Base-by-base conservation (phyloP, 1,284 basidiomycete genomes). In the Ganoderma multipileum region DNA sequence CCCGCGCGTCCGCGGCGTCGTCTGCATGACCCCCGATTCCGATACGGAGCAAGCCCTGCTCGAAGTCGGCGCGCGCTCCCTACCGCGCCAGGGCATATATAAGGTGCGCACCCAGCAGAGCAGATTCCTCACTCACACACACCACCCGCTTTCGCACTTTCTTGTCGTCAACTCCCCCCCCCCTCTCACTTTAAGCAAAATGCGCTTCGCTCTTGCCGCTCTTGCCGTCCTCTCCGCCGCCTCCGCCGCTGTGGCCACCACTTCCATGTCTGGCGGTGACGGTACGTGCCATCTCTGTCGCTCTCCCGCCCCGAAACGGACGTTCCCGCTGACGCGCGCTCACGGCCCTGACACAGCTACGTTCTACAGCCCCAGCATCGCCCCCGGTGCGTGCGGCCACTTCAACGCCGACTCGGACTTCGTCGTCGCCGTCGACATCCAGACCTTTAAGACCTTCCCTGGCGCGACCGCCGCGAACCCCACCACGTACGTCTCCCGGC, bases 361-460 rank as follows among this genome's bases (percentile, higher is more conserved):
- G 26, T 73, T 71, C 68, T 73, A 73, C 66, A 42, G 58, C 18
- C 50, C 73, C n/a, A 71, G 73, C n/a, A n/a, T n/a, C n/a, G n/a
- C n/a, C 41, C 61, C 71, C 47, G 73, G 73, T 33, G 62, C 73
- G 4, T 74, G 72, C 66, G 72, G 72, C 11, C 60, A 67, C 59
- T 58, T 57, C 63, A 73, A 73, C 69, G 69, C 71, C 60, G 72
- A 71, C 28, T 52, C 63, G 57, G 72, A 73, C 68, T 70, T 74
- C 63, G 68, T 74, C 59, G 73, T 68, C 61, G 73, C 73, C 50
- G 57, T 74, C 39, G 67, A 69, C 38, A 57, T 65, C 36, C 54
- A 50, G 55, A 68, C 69, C 33, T 70, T 74, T 59, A 62, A 68
- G 61, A 62, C 33, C 62, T 74, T 72, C 73, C 73, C 71, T 23